Conservation (phyloP, 2,329 filamentous ascomycete genomes). For the Gnomoniopsis smithogilvyi region DNA sequence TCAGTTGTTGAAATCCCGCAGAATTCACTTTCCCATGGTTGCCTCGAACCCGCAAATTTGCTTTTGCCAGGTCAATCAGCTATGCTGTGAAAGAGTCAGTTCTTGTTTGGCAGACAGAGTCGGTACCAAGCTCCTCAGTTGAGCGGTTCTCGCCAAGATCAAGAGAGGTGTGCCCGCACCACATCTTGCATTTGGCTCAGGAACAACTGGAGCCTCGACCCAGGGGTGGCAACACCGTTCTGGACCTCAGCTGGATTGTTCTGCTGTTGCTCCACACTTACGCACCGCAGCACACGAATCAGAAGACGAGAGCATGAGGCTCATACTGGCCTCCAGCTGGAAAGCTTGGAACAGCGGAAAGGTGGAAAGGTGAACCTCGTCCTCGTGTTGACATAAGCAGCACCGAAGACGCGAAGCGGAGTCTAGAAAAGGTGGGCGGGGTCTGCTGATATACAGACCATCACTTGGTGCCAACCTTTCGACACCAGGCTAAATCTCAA, state of each 20-base stretch:
- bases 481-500: no score
- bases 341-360: neutral
- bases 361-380: neutral
- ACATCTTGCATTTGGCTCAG: neutral
- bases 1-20: neutral
- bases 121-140: neutral
- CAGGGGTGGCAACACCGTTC: no score
- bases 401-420: neutral
- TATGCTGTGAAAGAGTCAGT: no score
- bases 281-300: neutral
- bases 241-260: no score
- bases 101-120: no score
- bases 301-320: neutral
- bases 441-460: neutral
- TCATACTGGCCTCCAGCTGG: neutral
- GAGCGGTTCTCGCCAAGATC: neutral
- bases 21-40: constrained; percentile 12
- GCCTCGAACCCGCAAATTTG: neutral
- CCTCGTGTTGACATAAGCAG: neutral
- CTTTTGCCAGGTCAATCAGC: neutral
- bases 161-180: neutral
- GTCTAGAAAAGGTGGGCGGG: neutral
- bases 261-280: constrained; percentile 4
- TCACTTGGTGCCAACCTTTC: neutral
- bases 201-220: neutral